Base-by-base conservation (phyloP, 1,284 basidiomycete genomes). In the Malassezia slooffiae region DNA sequence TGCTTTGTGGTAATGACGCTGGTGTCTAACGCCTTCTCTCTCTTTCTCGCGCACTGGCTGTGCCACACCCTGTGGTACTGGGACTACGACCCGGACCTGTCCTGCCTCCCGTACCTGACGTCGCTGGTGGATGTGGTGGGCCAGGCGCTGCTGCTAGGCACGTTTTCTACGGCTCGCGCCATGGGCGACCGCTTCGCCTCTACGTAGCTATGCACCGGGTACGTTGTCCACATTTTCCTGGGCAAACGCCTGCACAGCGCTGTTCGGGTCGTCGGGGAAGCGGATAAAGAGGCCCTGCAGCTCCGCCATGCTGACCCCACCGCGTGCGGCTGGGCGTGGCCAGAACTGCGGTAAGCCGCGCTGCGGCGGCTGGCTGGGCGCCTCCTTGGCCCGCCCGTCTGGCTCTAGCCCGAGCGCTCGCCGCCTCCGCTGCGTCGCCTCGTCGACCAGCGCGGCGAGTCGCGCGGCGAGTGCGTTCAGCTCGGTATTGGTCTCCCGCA, bases 71-170 rank as follows among this genome's bases (percentile, higher is more conserved):
- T 95, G 29, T 95, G 89, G 89, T 77, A 77, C 17, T 78, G 75
- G 46, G 76, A 80, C 28, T 76, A 82, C 35, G 91, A 96, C 68
- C 91, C 91, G 10, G 67, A 70, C 35, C 83, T 84, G 71, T 93
- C 95, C 70, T 87, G 87, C 2, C 73, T 96, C 15, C 91, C 91
- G 2, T 79, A 91, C 28, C 85, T 93, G 54, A 87, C 85, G 1
- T 83, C 87, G 0, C 68, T 87, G 27, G 81, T 95, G 72, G 91
- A 97, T 69, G 79, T 95, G 35, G 71, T 86, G n/a, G 88, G 87
- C 7, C 89, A 95, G 70, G 70, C 83, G 8, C 72, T 93, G 15
- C 78, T 96, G 26, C 69, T 71, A 3, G 35, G 70, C 29, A 71
- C 72, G n/a, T 77, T 72, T 54, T 67, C 72, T 35, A 43, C 72